Evolutionary conservation across 306 rosid species (phyloP), one percentile per base, ranked within the genome.

Genomic region (Cicer pinnatifidum): DNA sequence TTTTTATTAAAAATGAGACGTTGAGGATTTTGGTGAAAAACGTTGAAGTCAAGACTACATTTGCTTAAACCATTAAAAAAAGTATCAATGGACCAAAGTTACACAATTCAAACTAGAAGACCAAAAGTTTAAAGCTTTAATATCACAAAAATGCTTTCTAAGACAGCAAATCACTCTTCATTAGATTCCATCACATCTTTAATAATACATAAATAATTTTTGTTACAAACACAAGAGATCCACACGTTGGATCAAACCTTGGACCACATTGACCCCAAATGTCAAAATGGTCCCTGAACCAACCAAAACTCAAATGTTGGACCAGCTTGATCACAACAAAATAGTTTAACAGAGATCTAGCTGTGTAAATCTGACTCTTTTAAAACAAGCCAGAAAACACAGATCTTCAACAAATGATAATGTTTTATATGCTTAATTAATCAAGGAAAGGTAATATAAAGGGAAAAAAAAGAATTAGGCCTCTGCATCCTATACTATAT

Each of bases 281-380:
- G 67, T 65, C 78, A 65, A 16, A 46, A 40, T 56, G 75, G 71
- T 66, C 76, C 62, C 82, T 1, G 13, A 81, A 71, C 78, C 75
- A 75, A 70, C 71, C 75, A 75, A 70, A 76, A 54, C 75, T 64
- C 65, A 69, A 51, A 43, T 45, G 83, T 37, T 72, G 54, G 57
- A 79, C 73, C 67, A 13, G 70, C 23, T 39, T 6, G 82, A 79
- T 56, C 74, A 72, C 74, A 28, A 35, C 52, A 28, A 54, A 61
- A 33, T 13, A 52, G 60, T 60, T 51, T 46, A 72, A 58, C 16
- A 35, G 35, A 56, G 61, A 66, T 60, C 76, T 75, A 69, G 50
- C 47, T 72, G 62, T 62, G 82, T 43, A 80, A 67, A 72, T 68
- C 80, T 80, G 77, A 47, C 85, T 81, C 76, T 37, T 60, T 43